Evolutionary conservation across 352 stramenopile genomes (phyloP), one percentile per base, ranked within the genome.

Genomic region (Phytophthora constricta): DNA sequence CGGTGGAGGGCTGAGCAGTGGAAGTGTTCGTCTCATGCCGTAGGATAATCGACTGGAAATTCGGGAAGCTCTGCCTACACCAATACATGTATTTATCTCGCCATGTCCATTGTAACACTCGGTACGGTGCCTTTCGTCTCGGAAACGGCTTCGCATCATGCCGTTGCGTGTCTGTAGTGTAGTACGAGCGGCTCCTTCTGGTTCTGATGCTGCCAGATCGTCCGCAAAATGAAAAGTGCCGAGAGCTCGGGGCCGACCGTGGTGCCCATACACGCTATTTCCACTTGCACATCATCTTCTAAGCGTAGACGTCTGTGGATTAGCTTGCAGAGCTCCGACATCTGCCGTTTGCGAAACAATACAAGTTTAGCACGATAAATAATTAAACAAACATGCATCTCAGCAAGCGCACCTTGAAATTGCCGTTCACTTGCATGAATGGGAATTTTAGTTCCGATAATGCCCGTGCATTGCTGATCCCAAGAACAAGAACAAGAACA

Each of bases 161-260:
- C 55, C 19, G 65, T 60, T 28, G 62, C 27, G 42, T 62, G 59
- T 17, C 79, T 75, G 65, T 89, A 91, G 49, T 86, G 72, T 37
- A 91, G 61, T 31, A 87, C 68, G 20, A 91, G 75, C 26, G 61
- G 74, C 25, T 72, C 66, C 11, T 68, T 65, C 47, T 84, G 66
- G 48, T 80, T 76, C 55, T 87, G 75, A 48, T 73, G 72, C 37
- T 89, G 72, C 84, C 84, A 90, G 34, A 90, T 87, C 39, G 82
- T 90, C 26, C 80, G 79, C 37, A 82, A 66, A 42, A 90, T 87
- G 61, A 92, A 90, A 28, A 80, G 62, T 34, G 88, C 69, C 20
- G 84, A 92, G 5, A 91, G 74, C 27, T 90, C 84, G 14, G 78
- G 82, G 0, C 84, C 84, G 17, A 92, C 80, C 0, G 73, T 87